Evolutionary conservation across 805 yeast species (phyloP), one percentile per base, ranked within the genome.

Genomic region (Metschnikowia borealis): DNA sequence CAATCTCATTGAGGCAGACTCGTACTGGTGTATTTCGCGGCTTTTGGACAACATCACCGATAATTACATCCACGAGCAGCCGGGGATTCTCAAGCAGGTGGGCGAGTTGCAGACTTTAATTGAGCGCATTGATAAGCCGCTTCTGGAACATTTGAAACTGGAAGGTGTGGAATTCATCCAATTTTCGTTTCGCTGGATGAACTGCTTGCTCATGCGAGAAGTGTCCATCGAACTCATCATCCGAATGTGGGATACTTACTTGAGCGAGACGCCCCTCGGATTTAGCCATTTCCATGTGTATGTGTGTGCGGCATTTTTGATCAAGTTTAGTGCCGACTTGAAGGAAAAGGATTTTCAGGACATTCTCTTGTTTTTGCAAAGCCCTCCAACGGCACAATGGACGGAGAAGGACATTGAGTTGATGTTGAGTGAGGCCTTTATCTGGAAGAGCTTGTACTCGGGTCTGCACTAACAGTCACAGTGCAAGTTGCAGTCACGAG

Each of bases 161-260:
- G 97, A 94, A 64, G 87, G 87, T 44, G 82, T 94, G n/a, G 96
- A 94, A 67, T 94, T 94, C 62, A 82, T 94, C 55, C 99, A 94
- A 68, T 94, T 94, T 67, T 82, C 97, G 18, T 94, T 94, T 71
- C 77, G 99, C 58, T 94, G 99, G 99, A 94, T 94, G 98, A 94
- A 94, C 69, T 94, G 99, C 71, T 73, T 94, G 61, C 72, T 94
- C 45, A 94, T 94, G 99, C 81, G 99, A 57, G 99, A 94, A 61
- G 76, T 94, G 41, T 82, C 85, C 38, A 82, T 94, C 61, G 73
- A 74, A 31, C 80, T 89, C 53, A 87, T 91, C 5, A 83, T 91
- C 20, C 77, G 99, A 50, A 92, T 94, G 96, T 94, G 99, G 98
- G 99, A 94, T 64, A 91, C 99, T 0, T 94, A 94, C 65, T 66